phyloP scores from a whole-genome alignment of 352 stramenopile genomes.

The Globisporangium cystogenes region DNA sequence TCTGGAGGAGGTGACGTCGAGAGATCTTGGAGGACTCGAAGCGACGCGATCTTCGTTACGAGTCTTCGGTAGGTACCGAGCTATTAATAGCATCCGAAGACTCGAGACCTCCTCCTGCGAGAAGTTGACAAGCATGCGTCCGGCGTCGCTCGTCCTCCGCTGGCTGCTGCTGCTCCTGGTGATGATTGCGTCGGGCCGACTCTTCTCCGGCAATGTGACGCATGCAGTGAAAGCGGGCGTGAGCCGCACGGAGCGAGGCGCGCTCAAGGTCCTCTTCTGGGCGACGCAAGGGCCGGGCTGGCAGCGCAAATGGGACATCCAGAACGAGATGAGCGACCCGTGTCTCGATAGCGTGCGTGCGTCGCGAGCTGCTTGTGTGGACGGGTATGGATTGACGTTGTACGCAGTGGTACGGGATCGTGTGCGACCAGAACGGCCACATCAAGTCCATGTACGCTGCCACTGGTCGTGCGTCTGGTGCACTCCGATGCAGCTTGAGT shows the following conservation, averaged over 20 bases:
- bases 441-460: conserved; percentile 48
- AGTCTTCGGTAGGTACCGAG: too few relatives aligned
- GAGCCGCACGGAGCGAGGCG: conserved; percentile 43
- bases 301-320: conserved; percentile 48
- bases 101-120: too few relatives aligned
- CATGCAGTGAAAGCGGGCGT: not conserved
- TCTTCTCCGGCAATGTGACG: not conserved
- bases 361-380: not conserved
- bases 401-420: conserved; percentile 62
- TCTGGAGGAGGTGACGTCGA: not conserved
- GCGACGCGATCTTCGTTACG: too few relatives aligned
- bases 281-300: conserved; percentile 45
- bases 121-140: too few relatives aligned
- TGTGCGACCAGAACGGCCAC: conserved; percentile 40
- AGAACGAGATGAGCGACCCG: conserved; percentile 61
- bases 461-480: not conserved
- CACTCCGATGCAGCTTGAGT: too few relatives aligned
- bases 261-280: conserved; percentile 67
- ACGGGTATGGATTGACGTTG: too few relatives aligned
- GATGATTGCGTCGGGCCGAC: not conserved
- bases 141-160: too few relatives aligned
- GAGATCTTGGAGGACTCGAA: too few relatives aligned
- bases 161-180: not conserved
- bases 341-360: conserved; percentile 38
- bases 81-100: too few relatives aligned